Conservation (phyloP, 2,329 filamentous ascomycete genomes). For the Fusarium chuoi region DNA sequence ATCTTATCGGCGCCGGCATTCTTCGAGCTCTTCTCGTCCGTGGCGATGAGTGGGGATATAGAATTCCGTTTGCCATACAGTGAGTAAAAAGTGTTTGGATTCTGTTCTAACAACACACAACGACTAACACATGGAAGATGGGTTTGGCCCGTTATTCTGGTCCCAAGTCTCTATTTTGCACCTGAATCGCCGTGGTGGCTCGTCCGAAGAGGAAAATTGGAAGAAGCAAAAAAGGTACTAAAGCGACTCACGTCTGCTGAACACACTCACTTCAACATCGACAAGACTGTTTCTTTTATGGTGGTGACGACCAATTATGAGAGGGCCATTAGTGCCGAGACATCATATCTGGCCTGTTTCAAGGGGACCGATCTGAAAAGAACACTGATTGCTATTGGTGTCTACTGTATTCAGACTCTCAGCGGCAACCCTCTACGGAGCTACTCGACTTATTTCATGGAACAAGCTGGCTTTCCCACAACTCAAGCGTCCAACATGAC, state of each 20-base stretch:
- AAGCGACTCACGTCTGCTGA: neutral
- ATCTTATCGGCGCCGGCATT: neutral
- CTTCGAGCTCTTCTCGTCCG: neutral
- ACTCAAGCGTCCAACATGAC: neutral
- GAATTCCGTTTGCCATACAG: neutral
- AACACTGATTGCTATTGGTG: neutral
- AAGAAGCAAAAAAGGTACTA: neutral
- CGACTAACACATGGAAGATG: neutral
- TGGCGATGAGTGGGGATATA: neutral
- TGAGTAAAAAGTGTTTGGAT: neutral
- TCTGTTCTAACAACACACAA: fast-evolving
- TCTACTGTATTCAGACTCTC: neutral
- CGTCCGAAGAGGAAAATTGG: neutral
- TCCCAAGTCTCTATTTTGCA: neutral
- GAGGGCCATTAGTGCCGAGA: neutral
- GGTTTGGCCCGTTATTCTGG: neutral
- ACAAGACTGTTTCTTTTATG: neutral
- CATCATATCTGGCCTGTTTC: neutral
- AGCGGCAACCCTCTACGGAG: neutral
- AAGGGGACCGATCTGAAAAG: neutral
- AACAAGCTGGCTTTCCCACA: neutral
- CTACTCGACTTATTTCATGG: neutral
- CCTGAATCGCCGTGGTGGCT: neutral
- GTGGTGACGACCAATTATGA: neutral
- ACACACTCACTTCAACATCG: neutral